Evolutionary conservation across 352 stramenopile genomes (phyloP).

Genomic region (Globisporangium paroecandrum): DNA sequence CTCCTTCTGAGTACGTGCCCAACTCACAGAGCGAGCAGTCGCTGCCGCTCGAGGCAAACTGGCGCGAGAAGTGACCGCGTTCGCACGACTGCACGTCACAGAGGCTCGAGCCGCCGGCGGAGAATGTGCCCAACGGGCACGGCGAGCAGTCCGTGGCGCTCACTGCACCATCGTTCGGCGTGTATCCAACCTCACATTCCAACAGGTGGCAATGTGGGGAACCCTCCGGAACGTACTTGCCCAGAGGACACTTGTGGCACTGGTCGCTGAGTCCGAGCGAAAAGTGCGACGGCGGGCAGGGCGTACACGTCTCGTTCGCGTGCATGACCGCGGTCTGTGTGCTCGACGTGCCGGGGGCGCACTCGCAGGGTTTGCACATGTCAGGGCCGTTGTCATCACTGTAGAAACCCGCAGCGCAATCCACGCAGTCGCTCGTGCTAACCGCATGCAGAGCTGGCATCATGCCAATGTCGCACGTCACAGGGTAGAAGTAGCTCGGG

Average conservation of each 20-base stretch:
- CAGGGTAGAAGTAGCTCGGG: slow-evolving; percentile 39
- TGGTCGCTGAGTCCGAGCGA: slow-evolving; percentile 32
- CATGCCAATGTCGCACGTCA: slow-evolving; percentile 22
- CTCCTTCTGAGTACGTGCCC: slow-evolving; percentile 35
- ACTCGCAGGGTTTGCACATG: slow-evolving; percentile 38
- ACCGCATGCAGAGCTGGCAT: slow-evolving; percentile 33
- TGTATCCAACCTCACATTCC: slow-evolving; percentile 26
- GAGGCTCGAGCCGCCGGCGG: slow-evolving; percentile 19
- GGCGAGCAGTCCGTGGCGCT: slow-evolving; percentile 37
- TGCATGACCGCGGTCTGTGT: slow-evolving; percentile 9
- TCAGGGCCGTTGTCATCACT: slow-evolving; percentile 30
- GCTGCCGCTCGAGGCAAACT: slow-evolving; percentile 21
- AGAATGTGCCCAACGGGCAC: slow-evolving; percentile 35
- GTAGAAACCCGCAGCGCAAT: slow-evolving; percentile 35
- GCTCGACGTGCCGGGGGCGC: slow-evolving; percentile 27
- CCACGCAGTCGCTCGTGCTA: slow-evolving; percentile 24
- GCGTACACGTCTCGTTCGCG: slow-evolving; percentile 16
- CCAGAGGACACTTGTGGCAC: slow-evolving; percentile 32
- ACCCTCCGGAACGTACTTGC: slow-evolving; percentile 27
- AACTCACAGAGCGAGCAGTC: slow-evolving; percentile 34
- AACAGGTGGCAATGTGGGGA: slow-evolving; percentile 26
- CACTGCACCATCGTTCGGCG: slow-evolving; percentile 25
- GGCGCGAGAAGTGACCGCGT: slow-evolving; percentile 25
- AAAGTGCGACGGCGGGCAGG: slow-evolving; percentile 26
- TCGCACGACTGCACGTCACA: slow-evolving; percentile 29